phyloP scores from a whole-genome alignment of 352 stramenopile genomes.

The Pythium guiyangense region DNA sequence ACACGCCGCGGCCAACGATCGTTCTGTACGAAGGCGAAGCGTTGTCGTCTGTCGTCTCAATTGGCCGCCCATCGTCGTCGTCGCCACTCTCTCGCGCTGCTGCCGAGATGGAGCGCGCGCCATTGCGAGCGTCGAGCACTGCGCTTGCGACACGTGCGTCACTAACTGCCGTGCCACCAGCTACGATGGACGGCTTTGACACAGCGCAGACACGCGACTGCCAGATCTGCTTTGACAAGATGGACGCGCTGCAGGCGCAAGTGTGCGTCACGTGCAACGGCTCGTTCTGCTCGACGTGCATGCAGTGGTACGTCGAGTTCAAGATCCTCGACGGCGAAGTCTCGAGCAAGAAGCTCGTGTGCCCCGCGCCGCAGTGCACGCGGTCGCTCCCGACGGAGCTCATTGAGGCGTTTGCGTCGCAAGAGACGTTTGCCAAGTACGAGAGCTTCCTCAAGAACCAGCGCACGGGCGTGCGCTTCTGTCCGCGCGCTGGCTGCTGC shows the following conservation, averaged over 20 bases:
- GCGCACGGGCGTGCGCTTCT: slow-evolving; percentile 63
- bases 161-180: not conserved
- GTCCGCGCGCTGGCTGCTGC: slow-evolving; percentile 57
- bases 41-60: no score
- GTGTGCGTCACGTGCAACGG: slow-evolving; percentile 37
- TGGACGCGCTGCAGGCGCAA: slow-evolving; percentile 41
- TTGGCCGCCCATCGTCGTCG: not conserved
- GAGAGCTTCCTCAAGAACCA: slow-evolving; percentile 62
- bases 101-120: not conserved
- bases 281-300: slow-evolving; percentile 57
- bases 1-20: slow-evolving; percentile 7
- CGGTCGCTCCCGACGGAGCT: slow-evolving; percentile 41
- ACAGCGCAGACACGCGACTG: slow-evolving; percentile 32
- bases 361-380: slow-evolving; percentile 51
- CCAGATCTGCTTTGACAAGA: slow-evolving; percentile 71
- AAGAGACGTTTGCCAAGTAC: slow-evolving; percentile 57
- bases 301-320: slow-evolving; percentile 68
- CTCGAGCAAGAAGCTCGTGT: slow-evolving; percentile 69
- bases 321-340: slow-evolving; percentile 78
- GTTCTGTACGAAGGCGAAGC: slow-evolving; percentile 6
- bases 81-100: not conserved
- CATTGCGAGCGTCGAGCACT: not conserved
- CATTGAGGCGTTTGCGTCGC: slow-evolving; percentile 46
- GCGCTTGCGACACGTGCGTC: not conserved
- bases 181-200: slow-evolving; percentile 22